Conservation (phyloP, 2,329 filamentous ascomycete species). For the Aspergillus tamarii region DNA sequence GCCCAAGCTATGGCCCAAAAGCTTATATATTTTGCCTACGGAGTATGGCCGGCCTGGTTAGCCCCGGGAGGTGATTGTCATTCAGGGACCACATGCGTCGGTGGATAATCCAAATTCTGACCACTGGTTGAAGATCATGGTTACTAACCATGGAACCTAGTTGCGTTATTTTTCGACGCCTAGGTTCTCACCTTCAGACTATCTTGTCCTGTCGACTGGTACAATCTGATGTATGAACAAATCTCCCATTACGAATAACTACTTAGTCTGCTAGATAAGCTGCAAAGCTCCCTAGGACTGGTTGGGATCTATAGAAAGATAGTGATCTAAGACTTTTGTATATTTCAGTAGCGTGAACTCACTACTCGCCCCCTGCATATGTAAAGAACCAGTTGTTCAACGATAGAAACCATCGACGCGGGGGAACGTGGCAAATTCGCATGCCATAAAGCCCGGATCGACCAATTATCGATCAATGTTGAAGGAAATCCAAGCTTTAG, state of each 20-base stretch:
- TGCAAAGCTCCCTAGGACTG: background rate
- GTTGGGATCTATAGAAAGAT: background rate
- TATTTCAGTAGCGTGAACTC: background rate
- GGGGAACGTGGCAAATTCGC: background rate
- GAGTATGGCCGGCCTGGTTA: background rate
- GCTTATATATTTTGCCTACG: background rate
- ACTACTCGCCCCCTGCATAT: background rate
- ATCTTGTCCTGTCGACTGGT: background rate
- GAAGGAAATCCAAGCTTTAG: background rate
- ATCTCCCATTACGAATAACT: too few relatives aligned
- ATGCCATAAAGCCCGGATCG: background rate
- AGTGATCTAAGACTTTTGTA: background rate
- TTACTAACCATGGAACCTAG: background rate
- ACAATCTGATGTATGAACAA: background rate
- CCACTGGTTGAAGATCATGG: background rate
- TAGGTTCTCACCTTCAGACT: background rate
- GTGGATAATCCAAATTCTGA: background rate
- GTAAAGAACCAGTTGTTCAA: background rate
- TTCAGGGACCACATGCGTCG: background rate
- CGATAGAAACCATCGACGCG: background rate
- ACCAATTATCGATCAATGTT: background rate
- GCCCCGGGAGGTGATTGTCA: background rate
- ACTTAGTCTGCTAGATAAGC: background rate
- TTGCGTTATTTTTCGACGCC: background rate
- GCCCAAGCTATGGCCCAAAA: background rate